Base-by-base conservation (phyloP, 2,329 filamentous ascomycete genomes). In the Aurifilum marmelostoma region DNA sequence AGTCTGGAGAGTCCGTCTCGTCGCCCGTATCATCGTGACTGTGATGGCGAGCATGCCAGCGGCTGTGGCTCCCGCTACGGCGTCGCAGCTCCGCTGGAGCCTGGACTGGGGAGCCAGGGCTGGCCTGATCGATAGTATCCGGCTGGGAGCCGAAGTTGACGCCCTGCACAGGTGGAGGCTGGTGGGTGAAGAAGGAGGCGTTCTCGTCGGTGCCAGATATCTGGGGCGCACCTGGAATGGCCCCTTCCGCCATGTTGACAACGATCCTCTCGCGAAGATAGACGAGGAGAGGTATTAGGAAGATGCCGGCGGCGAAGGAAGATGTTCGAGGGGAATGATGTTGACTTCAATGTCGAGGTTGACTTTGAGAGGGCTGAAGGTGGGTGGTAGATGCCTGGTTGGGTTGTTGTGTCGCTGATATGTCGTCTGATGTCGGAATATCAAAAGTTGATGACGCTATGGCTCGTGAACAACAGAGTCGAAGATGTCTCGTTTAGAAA, bases 231-330 rank as follows among this genome's bases (percentile, higher is more conserved):
- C 70, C 70, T 29, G 70, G 65, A 18, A 67, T 63, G 16, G 62
- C 65, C 37, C 67, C 70, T 41, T 71, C 70, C 5, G 70, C 70
- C 70, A 71, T 71, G 27, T 47, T 58, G 59, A 41, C 11, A 32
- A 6, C 27, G 21, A 29, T 56, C 14, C 43, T 27, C 27, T 27
- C 59, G 32, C 4, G n/a, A 24, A 27, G 59, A 37, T 3, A 18
- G 14, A 29, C 5, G 24, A 18, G 14, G 24, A 11, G 14, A n/a
- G n/a, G n/a, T n/a, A n/a, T n/a, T n/a, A n/a, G n/a, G n/a, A n/a
- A n/a, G n/a, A n/a, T n/a, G n/a, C n/a, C n/a, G n/a, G n/a, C n/a
- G n/a, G n/a, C n/a, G n/a, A n/a, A n/a, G n/a, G n/a, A n/a, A n/a
- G n/a, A n/a, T n/a, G n/a, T n/a, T n/a, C n/a, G n/a, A n/a, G 14